Base-by-base conservation (phyloP, 306 rosid species). In the Corylus heterophylla region DNA sequence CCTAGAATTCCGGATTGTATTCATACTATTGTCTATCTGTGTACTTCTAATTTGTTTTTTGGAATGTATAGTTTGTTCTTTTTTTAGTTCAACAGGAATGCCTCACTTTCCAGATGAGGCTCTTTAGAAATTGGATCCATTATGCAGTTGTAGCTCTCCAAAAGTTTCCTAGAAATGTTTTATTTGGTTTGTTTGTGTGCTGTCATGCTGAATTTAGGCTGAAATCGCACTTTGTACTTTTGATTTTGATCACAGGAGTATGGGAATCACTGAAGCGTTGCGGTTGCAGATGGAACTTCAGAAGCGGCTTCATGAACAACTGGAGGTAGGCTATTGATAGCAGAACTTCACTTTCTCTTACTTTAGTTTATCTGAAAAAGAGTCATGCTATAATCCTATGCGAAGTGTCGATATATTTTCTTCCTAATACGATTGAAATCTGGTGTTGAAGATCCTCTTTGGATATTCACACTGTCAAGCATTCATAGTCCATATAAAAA, bases 291-390 rank as follows among this genome's bases (percentile, higher is more conserved):
- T 95, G 89, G 99, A 95, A 77, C 96, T 95, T 85, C 99, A 95
- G 89, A 95, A 95, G 87, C 90, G 89, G 84, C 99, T 95, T 73
- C 99, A 95, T 59, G 99, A 95, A 75, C 99, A 93, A 83, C 98
- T 95, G 42, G 99, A 95, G 98, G 99, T 95, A 79, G 81, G 84
- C 45, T 42, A n/a, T 70, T 69, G 58, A 78, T 71, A 12, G 68
- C 44, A 50, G 13, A 54, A 51, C 47, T 42, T 47, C 71, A 78
- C 55, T 74, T 76, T 56, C 12, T 35, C 22, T 8, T 29, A 25
- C 17, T 71, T 29, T 16, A 45, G 25, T 76, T 59, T 18, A 6
- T 59, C 66, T 59, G 35, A 22, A 11, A 11, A 42, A 42, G 45
- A 27, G 29, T 20, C 12, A 59, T 59, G 66, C 66, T 20, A 9